Percentiles rank a stretch among this genome's conserved stretches.
phyloP scores from a whole-genome alignment of 2,329 filamentous ascomycete genomes.

The Triangularia verruculosa region DNA sequence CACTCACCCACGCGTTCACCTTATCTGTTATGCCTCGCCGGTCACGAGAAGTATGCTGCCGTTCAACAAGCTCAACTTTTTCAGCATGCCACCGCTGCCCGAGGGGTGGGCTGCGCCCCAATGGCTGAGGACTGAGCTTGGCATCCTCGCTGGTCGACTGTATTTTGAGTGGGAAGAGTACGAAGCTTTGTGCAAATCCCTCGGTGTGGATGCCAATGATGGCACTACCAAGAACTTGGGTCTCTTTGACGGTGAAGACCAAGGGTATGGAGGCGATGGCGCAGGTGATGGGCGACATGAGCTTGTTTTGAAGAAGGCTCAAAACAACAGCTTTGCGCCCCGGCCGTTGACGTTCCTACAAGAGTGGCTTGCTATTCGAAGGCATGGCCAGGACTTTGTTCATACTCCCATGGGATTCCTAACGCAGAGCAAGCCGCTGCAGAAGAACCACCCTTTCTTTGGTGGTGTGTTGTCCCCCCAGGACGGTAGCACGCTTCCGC shows the following conservation, averaged over 20 bases:
- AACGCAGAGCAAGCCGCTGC: constrained; percentile 49
- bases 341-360: constrained; percentile 48
- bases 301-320: neutral
- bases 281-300: neutral
- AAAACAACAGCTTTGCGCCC: constrained; percentile 21
- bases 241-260: constrained; percentile 1
- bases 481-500: neutral
- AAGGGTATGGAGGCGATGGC: constrained; percentile 2
- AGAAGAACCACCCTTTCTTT: constrained; percentile 52
- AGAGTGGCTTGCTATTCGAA: constrained; percentile 55
- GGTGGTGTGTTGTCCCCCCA: neutral
- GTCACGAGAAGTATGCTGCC: constrained; percentile 58
- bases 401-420: constrained; percentile 60
- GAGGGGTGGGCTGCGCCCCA: constrained; percentile 40
- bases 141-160: constrained; percentile 57
- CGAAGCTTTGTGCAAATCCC: constrained; percentile 30
- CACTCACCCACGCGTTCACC: constrained; percentile 43
- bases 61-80: constrained; percentile 55
- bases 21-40: constrained; percentile 59
- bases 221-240: neutral
- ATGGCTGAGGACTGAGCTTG: constrained; percentile 58
- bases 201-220: constrained; percentile 30
- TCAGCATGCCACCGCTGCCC: constrained; percentile 48
- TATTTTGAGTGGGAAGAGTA: constrained; percentile 56
- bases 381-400: constrained; percentile 54